phyloP scores from a whole-genome alignment of 75 land plant genomes.

The Cunninghamia lanceolata region DNA sequence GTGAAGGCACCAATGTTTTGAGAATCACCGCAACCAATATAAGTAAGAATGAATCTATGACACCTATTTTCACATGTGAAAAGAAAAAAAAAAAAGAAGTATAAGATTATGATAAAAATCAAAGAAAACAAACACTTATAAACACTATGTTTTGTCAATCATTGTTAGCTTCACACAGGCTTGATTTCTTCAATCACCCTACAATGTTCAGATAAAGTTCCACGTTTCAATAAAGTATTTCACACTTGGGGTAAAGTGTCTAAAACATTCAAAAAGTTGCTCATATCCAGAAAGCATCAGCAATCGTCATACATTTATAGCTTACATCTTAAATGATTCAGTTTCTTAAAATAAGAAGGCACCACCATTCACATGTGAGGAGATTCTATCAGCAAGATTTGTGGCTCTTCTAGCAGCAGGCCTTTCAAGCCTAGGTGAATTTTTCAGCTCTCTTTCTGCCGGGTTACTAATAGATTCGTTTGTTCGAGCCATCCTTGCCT shows the following conservation, averaged over 20 bases:
- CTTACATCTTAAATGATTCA: background rate
- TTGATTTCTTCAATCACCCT: background rate
- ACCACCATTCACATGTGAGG: slow-evolving; percentile 9
- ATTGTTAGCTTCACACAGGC: background rate
- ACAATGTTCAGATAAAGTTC: background rate
- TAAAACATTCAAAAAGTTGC: background rate
- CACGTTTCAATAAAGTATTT: background rate
- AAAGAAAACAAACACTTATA: background rate
- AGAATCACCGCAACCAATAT: background rate
- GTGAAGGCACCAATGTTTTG: background rate
- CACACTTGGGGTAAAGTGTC: background rate
- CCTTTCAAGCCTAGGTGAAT: slow-evolving; percentile 13
- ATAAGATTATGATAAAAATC: background rate
- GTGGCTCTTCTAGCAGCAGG: slow-evolving; percentile 8
- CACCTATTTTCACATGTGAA: background rate
- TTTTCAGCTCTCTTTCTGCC: slow-evolving; percentile 9
- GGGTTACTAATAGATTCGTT: slow-evolving; percentile 1
- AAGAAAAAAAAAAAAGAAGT: background rate
- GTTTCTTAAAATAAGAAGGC: background rate
- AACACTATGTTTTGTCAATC: background rate
- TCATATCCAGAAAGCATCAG: background rate
- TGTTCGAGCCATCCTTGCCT: slow-evolving; percentile 10
- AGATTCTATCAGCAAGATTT: slow-evolving; percentile 5
- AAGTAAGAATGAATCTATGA: background rate
- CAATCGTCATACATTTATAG: background rate